Conservation (phyloP, 805 yeast species). For the Helenozyma baotianmanensis region DNA sequence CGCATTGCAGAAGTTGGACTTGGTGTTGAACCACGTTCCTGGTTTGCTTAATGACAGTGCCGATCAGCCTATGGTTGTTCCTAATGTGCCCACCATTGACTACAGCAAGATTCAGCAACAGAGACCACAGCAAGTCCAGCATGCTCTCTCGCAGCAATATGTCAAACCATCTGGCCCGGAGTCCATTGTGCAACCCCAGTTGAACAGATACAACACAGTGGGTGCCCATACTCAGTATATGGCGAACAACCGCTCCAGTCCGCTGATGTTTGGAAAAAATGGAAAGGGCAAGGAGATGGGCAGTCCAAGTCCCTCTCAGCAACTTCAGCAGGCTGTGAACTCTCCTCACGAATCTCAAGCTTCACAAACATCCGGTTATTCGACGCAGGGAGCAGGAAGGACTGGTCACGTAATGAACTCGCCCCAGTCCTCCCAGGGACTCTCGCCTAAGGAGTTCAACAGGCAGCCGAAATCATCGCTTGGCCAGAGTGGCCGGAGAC, state of each 20-base stretch:
- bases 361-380: background rate
- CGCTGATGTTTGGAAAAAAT: too few species aligned
- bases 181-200: background rate
- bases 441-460: conserved; percentile 27
- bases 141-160: conserved; percentile 6
- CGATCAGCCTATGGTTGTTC: conserved; percentile 34
- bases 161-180: conserved; percentile 4
- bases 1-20: conserved; percentile 68
- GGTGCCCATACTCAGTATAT: conserved; percentile 1
- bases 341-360: conserved; percentile 18
- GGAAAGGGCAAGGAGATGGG: background rate
- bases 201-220: too few species aligned
- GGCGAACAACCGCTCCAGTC: background rate
- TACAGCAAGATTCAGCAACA: conserved; percentile 10
- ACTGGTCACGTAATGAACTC: conserved; percentile 16
- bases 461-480: conserved; percentile 15
- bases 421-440: conserved; percentile 24
- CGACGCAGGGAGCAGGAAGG: background rate
- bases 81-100: conserved; percentile 28
- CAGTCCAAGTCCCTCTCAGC: conserved; percentile 5
- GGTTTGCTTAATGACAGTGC: conserved; percentile 46
- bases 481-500: too few species aligned
- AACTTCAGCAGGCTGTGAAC: background rate
- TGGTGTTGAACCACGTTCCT: conserved; percentile 71
- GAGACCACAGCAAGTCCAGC: conserved; percentile 14